These are phyloP conservation scores for Solanum pinnatisectum DNA, from an alignment of 257 asterid genomes.

Conservation along the genomic window DNA sequence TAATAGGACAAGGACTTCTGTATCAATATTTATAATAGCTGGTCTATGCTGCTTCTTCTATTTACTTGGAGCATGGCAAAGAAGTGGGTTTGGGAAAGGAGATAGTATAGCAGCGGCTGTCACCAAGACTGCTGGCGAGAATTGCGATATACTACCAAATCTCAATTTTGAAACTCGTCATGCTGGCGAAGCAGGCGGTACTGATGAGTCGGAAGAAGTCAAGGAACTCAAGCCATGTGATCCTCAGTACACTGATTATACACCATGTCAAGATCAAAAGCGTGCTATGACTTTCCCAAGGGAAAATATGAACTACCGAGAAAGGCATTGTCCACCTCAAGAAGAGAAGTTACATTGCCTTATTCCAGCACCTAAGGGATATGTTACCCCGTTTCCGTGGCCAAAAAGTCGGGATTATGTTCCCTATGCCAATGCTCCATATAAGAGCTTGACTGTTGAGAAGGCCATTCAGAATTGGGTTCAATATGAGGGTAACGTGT, in stretches of 20 bases:
- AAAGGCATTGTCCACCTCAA: constrained; percentile 92
- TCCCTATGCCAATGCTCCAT: constrained; percentile 95
- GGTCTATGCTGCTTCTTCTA: constrained; percentile 95
- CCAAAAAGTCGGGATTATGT: constrained; percentile 96
- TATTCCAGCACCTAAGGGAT: constrained; percentile 92
- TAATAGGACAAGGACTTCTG: constrained; percentile 69
- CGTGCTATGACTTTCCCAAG: constrained; percentile 96
- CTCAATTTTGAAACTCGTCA: constrained; percentile 87
- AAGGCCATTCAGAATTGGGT: constrained; percentile 98
- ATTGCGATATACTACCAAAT: constrained; percentile 59
- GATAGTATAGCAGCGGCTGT: constrained; percentile 79
- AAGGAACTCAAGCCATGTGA: constrained; percentile 52
- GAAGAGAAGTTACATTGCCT: constrained; percentile 81
- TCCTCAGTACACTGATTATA: constrained; percentile 68
- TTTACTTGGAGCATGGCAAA: constrained; percentile 95
- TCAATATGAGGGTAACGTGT: constrained; percentile 90
- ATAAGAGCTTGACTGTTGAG: constrained; percentile 93
- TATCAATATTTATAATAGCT: constrained; percentile 72
- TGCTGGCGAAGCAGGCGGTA: constrained; percentile 55
- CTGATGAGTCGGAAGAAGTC: constrained; percentile 42
- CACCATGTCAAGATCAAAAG: constrained; percentile 92
- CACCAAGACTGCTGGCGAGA: constrained; percentile 54
- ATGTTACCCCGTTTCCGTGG: constrained; percentile 91
- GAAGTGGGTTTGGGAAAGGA: constrained; percentile 92
- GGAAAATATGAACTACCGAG: constrained; percentile 88